A percentile compares a stretch with the other conserved stretches of the same genome.
phyloP scores from a whole-genome alignment of 805 yeast species.

The Sungouiozyma intestinalis region DNA sequence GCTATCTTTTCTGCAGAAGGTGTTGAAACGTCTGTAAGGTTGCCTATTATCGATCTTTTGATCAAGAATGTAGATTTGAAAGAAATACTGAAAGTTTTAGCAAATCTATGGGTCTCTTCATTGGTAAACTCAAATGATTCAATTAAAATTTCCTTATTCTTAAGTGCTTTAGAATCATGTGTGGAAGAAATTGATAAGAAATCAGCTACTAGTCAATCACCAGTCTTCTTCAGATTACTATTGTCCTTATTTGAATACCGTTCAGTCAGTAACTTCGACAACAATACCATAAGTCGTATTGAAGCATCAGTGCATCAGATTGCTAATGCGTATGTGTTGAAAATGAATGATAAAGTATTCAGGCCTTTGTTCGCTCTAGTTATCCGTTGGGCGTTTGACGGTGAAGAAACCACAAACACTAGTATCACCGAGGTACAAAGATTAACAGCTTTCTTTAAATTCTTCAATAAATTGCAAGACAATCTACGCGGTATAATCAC shows the following conservation, averaged over 20 bases:
- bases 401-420: constrained; percentile 49
- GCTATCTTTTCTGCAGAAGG: constrained; percentile 46
- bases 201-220: constrained; percentile 60
- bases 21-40: constrained; percentile 51
- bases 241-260: constrained; percentile 64
- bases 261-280: constrained; percentile 46
- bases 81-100: constrained; percentile 49
- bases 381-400: constrained; percentile 87
- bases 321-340: constrained; percentile 71
- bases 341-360: constrained; percentile 86
- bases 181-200: constrained; percentile 64
- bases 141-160: constrained; percentile 53
- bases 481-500: constrained; percentile 81
- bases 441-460: constrained; percentile 67
- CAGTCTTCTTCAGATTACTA: constrained; percentile 57
- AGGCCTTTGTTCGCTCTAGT: constrained; percentile 82
- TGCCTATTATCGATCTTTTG: constrained; percentile 49
- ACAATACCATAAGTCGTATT: constrained; percentile 66
- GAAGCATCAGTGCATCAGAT: constrained; percentile 68
- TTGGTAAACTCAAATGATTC: constrained; percentile 30
- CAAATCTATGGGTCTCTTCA: constrained; percentile 48
- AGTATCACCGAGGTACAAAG: constrained; percentile 44
- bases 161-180: constrained; percentile 54
- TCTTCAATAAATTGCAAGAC: constrained; percentile 77
- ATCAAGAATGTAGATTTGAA: constrained; percentile 60